Evolutionary conservation across 2,329 filamentous ascomycete genomes (phyloP), one percentile per base, ranked within the genome.

Genomic region (Penicillium occitanis): DNA sequence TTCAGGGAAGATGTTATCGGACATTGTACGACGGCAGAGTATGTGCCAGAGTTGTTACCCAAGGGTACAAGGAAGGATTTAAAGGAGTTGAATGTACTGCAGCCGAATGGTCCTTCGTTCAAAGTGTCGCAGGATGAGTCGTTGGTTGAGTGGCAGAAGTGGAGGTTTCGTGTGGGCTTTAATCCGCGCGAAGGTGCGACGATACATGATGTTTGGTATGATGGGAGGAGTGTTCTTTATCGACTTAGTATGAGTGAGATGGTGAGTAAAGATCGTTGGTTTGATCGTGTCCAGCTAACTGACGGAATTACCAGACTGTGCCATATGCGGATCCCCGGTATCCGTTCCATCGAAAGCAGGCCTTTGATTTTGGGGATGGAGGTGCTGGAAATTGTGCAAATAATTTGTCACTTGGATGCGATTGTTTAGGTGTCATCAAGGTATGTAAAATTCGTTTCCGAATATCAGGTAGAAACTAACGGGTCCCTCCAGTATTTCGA

Each of bases 341-440:
- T 1, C 88, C 88, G 0, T 90, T 85, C 72, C 86, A 88, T 61
- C 83, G 88, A 55, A 91, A 91, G 74, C 86, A 87, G 64, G 88
- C 88, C 0, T 91, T 91, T 71, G 88, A 91, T 70, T 84, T 91
- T 65, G 88, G 89, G 10, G 88, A 91, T 67, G 85, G 83, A 8
- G 88, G 88, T 3, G 84, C 86, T 19, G 89, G 89, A 0, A 81
- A 84, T 40, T 84, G 81, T 11, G 85, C 87, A 14, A 91, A 91
- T 71, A 89, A 89, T 68, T 80, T 91, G 1, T 80, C 82, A n/a
- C 81, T 91, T 2, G 88, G 89, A 17, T 91, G 88, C 67, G 89
- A 91, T 71, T 91, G 89, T 72, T 79, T 91, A 0, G 88, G 88
- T 11, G 81, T 82, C 2, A 89, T 89, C 70, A 86, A 90, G 40